Conservation (phyloP, 2,329 filamentous ascomycete species). For the Myriosclerotinia scirpicola region DNA sequence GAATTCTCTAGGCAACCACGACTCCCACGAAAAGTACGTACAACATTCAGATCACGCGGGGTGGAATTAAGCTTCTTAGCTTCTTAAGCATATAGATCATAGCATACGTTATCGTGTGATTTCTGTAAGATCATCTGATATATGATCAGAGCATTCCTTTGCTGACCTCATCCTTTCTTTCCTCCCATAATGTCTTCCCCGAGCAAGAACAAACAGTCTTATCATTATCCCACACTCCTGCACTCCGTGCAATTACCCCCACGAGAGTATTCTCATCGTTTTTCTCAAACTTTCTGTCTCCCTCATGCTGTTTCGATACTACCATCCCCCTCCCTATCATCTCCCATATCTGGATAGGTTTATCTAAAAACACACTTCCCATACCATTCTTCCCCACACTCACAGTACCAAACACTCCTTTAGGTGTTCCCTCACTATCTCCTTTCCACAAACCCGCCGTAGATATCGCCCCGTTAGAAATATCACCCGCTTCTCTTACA, state of each 20-base stretch:
- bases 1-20: neutral
- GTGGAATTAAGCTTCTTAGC: slow-evolving; percentile 4
- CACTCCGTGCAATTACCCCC: slow-evolving; percentile 90
- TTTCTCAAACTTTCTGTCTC: slow-evolving; percentile 57
- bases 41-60: neutral
- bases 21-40: slow-evolving; percentile 9
- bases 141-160: slow-evolving; percentile 80
- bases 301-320: slow-evolving; percentile 66
- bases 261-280: slow-evolving; percentile 86
- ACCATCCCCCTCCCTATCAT: slow-evolving; percentile 92
- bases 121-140: slow-evolving; percentile 30
- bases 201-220: slow-evolving; percentile 98
- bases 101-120: slow-evolving; percentile 23
- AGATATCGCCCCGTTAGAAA: slow-evolving; percentile 78
- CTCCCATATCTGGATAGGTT: slow-evolving; percentile 87
- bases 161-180: slow-evolving; percentile 82
- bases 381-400: slow-evolving; percentile 73
- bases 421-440: slow-evolving; percentile 43
- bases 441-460: slow-evolving; percentile 77
- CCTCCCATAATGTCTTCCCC: slow-evolving; percentile 97
- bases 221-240: slow-evolving; percentile 98
- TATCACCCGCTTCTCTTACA: slow-evolving; percentile 82
- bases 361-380: slow-evolving; percentile 79
- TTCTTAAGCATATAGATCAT: slow-evolving; percentile 2
- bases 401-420: slow-evolving; percentile 71